A percentile compares a stretch with the other conserved stretches of the same genome.
Conservation (phyloP, 2,329 filamentous ascomycete species). For the Neodidymelliopsis sp. region DNA sequence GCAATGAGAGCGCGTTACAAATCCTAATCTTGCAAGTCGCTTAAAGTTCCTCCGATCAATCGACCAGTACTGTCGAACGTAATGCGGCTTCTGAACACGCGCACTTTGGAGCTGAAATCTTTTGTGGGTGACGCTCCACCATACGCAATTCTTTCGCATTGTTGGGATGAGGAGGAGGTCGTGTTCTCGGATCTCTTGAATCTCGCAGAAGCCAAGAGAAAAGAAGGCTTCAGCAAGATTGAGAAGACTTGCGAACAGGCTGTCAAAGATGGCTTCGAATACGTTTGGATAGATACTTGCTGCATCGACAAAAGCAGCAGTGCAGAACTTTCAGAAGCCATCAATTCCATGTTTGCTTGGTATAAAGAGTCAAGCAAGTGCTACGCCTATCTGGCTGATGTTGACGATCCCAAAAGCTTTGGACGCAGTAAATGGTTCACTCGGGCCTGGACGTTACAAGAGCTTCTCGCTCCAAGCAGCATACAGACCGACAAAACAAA, state of each 20-base stretch:
- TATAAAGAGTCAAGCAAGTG: constrained; percentile 22
- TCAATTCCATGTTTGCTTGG: constrained; percentile 30
- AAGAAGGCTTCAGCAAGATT: constrained; percentile 27
- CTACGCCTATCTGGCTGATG: constrained; percentile 25
- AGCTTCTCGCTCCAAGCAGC: constrained; percentile 25
- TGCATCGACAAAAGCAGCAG: constrained; percentile 33
- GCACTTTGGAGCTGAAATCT: constrained; percentile 9
- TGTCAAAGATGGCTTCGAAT: constrained; percentile 6
- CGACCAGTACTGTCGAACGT: no score
- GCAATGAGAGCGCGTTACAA: no score
- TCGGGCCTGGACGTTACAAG: constrained; percentile 29
- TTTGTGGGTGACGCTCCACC: constrained; percentile 18
- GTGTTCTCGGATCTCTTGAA: constrained; percentile 20
- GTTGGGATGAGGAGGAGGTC: constrained; percentile 26
- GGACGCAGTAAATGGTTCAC: constrained; percentile 22
- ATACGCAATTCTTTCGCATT: constrained; percentile 31
- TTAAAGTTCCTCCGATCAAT: no score
- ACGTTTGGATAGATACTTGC: constrained; percentile 28
- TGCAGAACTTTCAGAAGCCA: constrained; percentile 23
- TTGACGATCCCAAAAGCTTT: neutral
- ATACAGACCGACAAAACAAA: neutral
- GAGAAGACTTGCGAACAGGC: constrained; percentile 21
- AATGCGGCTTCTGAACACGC: constrained; percentile 23
- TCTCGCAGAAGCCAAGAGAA: constrained; percentile 14
- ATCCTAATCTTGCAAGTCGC: neutral